Evolutionary conservation across 768 basidiomycete genomes (phyloP), one percentile per base, ranked within the genome.

Genomic region (Rubroboletus satanas): DNA sequence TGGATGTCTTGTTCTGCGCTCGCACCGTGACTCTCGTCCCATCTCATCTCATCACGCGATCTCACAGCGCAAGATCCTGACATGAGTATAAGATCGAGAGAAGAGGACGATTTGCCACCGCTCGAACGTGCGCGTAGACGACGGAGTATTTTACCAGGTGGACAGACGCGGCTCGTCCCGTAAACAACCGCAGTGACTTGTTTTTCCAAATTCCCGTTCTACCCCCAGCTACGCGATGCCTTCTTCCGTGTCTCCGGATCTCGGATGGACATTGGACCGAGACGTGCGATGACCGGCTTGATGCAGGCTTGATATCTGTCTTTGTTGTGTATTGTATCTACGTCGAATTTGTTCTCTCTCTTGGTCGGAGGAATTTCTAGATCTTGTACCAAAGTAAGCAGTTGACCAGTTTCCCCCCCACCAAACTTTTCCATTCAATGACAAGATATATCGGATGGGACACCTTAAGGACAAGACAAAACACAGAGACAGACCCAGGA

Each of bases 121-220:
- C 71, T 90, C 35, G 88, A 90, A 69, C 78, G 80, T 60, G 88
- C 86, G 33, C 75, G 83, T 54, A 77, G 83, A 48, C 79, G 78
- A 57, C 57, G 74, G 58, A 77, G 72, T 49, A 61, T 69, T 18
- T 61, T 77, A 8, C 62, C 69, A 2, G 62, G 71, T 21, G 70
- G 69, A 49, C 69, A 70, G 51, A 65, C 58, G 28, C 62, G 64
- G 14, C 66, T 70, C 12, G 6, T 68, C 10, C 52, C 49, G 11
- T 66, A 15, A 26, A 60, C 5, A 12, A 15, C 21, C 14, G 4
- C 29, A 45, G 7, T 3, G 11, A 14, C 1, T 8, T 26, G 32
- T 3, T 36, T 39, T 38, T 0, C 18, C 23, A n/a, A 32, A 23
- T 58, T 6, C 33, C 9, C 17, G 8, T 33, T 3, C 14, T 10